Evolutionary conservation across 1,284 basidiomycete species (phyloP), one percentile per base, ranked within the genome.

Genomic region (Xanthoconium separans): DNA sequence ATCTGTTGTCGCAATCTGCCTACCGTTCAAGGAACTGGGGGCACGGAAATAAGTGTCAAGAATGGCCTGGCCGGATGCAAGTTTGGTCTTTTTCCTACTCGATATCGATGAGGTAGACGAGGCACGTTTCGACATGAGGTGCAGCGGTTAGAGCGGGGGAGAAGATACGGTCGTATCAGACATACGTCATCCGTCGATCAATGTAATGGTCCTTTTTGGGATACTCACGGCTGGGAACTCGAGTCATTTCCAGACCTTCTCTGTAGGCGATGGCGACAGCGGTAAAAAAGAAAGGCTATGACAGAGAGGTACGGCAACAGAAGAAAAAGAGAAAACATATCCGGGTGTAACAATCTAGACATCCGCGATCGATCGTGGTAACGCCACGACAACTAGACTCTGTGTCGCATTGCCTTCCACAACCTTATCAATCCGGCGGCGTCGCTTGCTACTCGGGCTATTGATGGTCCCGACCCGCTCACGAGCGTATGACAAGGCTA

Each of bases 101-200:
- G 54, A 50, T 39, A 18, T 22, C 12, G 62, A 56, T 9, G 54
- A 51, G 29, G 58, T 45, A 22, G 59, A 43, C 10, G 53, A 42
- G 16, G 56, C 24, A 41, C 66, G 65, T 50, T 68, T 70, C 20
- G 66, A 63, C 66, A 68, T 68, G 56, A 42, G 51, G 24, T 36
- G 16, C 12, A 37, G 51, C 45, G 37, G 47, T 45, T 50, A 56
- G 56, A 54, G 54, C 62, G 64, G 47, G 48, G 24, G 31, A 48
- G 47, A 45, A 46, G 47, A 22, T 27, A 22, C 22, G 57, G 53
- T 55, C 57, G 27, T 59, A 61, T 55, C 46, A 56, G 37, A 44
- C 39, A 56, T 69, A 65, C 64, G 64, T 65, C 64, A 65, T 59
- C 44, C 55, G 64, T 69, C 64, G 64, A 65, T 65, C 64, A 37